Evolutionary conservation across 176 grass and related monocot genomes (phyloP).

Genomic region (Tuctoria greenei): DNA sequence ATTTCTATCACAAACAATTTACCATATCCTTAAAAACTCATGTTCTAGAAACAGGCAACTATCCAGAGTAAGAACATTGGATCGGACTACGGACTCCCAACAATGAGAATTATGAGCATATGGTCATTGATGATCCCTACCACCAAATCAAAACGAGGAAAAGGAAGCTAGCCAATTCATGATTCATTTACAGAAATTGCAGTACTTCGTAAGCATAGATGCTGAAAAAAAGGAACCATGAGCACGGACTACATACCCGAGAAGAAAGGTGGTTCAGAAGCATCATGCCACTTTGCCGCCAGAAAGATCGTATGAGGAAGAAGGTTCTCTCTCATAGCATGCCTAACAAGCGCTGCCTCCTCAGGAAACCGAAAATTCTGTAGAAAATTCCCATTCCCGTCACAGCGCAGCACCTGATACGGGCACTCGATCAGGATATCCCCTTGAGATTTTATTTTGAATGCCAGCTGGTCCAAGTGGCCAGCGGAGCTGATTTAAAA

Average conservation of each 20-base stretch:
- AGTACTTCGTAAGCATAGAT: background rate
- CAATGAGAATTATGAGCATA: background rate
- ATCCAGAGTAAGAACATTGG: background rate
- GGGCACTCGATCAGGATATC: conserved; percentile 27
- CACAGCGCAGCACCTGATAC: conserved; percentile 9
- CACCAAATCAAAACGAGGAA: background rate
- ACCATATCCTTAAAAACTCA: background rate
- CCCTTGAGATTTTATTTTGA: too few relatives aligned
- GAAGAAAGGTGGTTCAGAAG: background rate
- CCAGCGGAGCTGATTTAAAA: too few relatives aligned
- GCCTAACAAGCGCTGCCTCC: background rate
- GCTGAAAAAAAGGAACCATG: background rate
- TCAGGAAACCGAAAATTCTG: background rate
- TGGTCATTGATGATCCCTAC: background rate
- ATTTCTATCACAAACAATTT: too few relatives aligned
- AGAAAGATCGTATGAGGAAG: background rate
- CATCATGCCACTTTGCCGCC: background rate
- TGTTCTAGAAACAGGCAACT: background rate
- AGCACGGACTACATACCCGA: background rate
- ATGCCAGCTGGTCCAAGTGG: too few relatives aligned
- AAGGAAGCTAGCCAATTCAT: background rate
- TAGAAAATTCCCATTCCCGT: conserved; percentile 25
- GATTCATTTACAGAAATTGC: background rate
- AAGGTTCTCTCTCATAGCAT: conserved; percentile 10
- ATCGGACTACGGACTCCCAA: background rate